Conservation (phyloP, 495 filamentous ascomycete genomes). For the Peziza echinospora region DNA sequence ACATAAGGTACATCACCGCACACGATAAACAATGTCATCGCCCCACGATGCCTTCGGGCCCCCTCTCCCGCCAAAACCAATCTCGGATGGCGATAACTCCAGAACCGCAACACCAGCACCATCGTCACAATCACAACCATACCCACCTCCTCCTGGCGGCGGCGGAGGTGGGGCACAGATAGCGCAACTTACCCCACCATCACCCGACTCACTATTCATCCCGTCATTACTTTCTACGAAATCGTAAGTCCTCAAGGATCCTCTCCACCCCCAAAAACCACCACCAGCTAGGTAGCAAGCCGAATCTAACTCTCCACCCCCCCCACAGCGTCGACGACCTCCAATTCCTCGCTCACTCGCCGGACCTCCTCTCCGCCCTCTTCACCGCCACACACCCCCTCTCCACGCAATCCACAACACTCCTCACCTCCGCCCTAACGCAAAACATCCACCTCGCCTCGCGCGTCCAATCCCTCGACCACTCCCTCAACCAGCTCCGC, state of each 20-base stretch:
- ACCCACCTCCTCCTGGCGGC: slow-evolving; percentile 17
- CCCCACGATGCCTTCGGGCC: background rate
- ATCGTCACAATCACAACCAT: background rate
- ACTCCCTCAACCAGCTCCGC: slow-evolving; percentile 40
- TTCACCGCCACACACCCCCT: slow-evolving; percentile 48
- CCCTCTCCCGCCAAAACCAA: background rate
- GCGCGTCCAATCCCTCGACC: slow-evolving; percentile 34
- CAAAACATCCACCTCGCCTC: slow-evolving; percentile 46
- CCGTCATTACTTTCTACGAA: slow-evolving; percentile 51
- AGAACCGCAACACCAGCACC: background rate
- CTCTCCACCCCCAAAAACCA: too few relatives aligned
- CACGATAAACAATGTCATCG: too few relatives aligned
- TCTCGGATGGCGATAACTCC: background rate
- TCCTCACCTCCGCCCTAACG: slow-evolving; percentile 38
- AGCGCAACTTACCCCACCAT: slow-evolving; percentile 24
- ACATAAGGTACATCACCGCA: too few relatives aligned
- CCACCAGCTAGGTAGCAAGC: too few relatives aligned
- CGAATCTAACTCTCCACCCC: slow-evolving; percentile 21
- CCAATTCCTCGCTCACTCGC: slow-evolving; percentile 39
- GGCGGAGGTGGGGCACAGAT: too few relatives aligned
- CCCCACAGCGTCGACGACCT: slow-evolving; percentile 32
- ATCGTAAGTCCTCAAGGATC: slow-evolving; percentile 39
- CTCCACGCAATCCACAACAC: slow-evolving; percentile 30
- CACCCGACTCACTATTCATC: slow-evolving; percentile 34
- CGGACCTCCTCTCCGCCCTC: slow-evolving; percentile 37